A percentile compares a stretch with the other conserved stretches of the same genome.
phyloP scores from a whole-genome alignment of 2,329 filamentous ascomycete genomes.

The Nannizziopsis barbatae region DNA sequence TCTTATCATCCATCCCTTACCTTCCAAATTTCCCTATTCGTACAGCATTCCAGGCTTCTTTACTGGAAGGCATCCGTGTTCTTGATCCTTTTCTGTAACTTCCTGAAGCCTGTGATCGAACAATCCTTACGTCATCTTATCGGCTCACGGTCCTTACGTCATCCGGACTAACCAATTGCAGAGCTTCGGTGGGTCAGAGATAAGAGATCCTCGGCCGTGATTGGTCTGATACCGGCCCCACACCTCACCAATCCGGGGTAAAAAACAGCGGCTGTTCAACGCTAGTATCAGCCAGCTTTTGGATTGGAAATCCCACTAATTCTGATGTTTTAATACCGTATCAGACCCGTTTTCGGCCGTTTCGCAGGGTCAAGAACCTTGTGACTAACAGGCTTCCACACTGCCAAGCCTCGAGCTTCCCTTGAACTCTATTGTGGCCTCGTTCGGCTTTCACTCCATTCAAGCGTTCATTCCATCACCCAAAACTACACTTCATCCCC shows the following conservation, averaged over 20 bases:
- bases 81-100: too few relatives aligned
- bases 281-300: slow-evolving; percentile 1
- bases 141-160: too few relatives aligned
- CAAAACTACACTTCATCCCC: not conserved
- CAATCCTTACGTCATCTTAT: not conserved
- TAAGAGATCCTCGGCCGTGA: not conserved
- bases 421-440: too few relatives aligned
- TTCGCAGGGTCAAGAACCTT: too few relatives aligned
- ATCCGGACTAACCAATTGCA: not conserved
- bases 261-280: not conserved
- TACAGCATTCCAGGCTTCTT: too few relatives aligned
- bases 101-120: too few relatives aligned
- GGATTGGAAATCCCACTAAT: not conserved
- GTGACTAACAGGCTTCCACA: too few relatives aligned
- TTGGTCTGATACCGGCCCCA: not conserved
- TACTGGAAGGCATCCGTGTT: too few relatives aligned
- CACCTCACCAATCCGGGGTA: slow-evolving; percentile 1
- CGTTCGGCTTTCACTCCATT: too few relatives aligned
- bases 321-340: not conserved
- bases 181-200: not conserved
- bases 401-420: too few relatives aligned
- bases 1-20: too few relatives aligned
- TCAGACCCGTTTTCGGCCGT: not conserved
- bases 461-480: not conserved
- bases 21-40: too few relatives aligned